Conservation (phyloP, 31 red algal genomes). For the Endocladia muricata region DNA sequence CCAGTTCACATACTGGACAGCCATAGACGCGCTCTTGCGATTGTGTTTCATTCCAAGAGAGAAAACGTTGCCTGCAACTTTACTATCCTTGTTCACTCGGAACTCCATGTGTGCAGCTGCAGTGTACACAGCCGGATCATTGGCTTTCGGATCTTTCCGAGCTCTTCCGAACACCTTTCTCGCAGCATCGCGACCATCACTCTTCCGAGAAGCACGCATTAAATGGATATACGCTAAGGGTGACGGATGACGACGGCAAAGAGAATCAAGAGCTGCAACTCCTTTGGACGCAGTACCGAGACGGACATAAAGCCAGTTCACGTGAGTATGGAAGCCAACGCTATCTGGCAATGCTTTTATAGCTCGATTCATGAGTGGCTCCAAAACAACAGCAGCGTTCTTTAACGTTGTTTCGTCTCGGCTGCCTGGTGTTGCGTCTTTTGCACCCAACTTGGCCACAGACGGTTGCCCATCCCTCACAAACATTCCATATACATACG, state of each 20-base stretch:
- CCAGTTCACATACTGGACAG: slow-evolving; percentile 74
- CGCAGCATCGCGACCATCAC: slow-evolving; percentile 57
- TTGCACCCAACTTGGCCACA: background rate
- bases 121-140: slow-evolving; percentile 49
- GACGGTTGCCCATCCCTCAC: slow-evolving; percentile 1
- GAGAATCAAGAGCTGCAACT: slow-evolving; percentile 52
- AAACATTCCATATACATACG: slow-evolving; percentile 38
- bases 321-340: slow-evolving; percentile 46
- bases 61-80: slow-evolving; percentile 82
- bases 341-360: slow-evolving; percentile 51
- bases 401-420: slow-evolving; percentile 6
- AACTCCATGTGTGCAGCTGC: slow-evolving; percentile 89
- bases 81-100: slow-evolving; percentile 75
- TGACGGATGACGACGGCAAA: slow-evolving; percentile 61
- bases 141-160: slow-evolving; percentile 67
- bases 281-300: slow-evolving; percentile 33
- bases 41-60: slow-evolving; percentile 79
- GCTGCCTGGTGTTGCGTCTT: slow-evolving; percentile 7
- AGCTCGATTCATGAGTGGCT: slow-evolving; percentile 53
- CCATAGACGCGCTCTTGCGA: slow-evolving; percentile 57
- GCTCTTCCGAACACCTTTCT: slow-evolving; percentile 75
- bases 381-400: slow-evolving; percentile 28
- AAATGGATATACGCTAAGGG: slow-evolving; percentile 76
- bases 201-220: slow-evolving; percentile 61
- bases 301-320: slow-evolving; percentile 39